phyloP scores from a whole-genome alignment of 768 basidiomycete species.

The Hydnum rufescens region DNA sequence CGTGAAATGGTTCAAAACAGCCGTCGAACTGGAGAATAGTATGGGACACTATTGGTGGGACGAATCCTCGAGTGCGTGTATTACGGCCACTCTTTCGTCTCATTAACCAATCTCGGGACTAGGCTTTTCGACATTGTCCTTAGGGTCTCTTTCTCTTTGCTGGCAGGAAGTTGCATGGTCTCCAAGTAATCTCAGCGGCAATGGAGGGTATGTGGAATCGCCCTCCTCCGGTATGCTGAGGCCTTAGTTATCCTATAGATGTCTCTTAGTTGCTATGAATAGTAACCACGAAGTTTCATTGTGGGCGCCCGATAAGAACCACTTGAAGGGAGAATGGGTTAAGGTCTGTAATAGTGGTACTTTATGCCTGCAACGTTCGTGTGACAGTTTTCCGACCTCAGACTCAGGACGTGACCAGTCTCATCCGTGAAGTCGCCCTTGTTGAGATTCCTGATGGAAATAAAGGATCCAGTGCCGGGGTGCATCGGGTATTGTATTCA shows the following conservation, averaged over 20 bases:
- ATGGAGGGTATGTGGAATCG: conserved; percentile 5
- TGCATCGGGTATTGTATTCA: neutral
- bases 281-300: conserved; percentile 8
- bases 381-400: neutral
- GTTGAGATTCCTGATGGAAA: conserved; percentile 1
- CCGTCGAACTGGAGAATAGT: conserved; percentile 4
- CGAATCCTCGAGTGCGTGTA: neutral
- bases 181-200: conserved; percentile 1
- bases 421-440: neutral
- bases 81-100: neutral
- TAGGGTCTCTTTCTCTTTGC: conserved; percentile 2
- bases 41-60: neutral
- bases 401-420: conserved; percentile 8
- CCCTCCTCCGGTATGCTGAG: neutral
- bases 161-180: conserved; percentile 9
- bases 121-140: neutral
- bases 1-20: conserved; percentile 7
- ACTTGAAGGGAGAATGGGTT: conserved; percentile 8
- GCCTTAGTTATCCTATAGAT: neutral
- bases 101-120: no score
- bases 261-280: conserved; percentile 6
- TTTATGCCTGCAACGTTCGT: neutral
- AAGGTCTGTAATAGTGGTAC: conserved; percentile 7
- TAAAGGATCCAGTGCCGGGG: neutral
- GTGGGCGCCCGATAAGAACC: conserved; percentile 5